Percentiles rank a stretch among this genome's conserved stretches.
Evolutionary conservation across 306 rosid species (phyloP).

Genomic region (Prunus armeniaca): DNA sequence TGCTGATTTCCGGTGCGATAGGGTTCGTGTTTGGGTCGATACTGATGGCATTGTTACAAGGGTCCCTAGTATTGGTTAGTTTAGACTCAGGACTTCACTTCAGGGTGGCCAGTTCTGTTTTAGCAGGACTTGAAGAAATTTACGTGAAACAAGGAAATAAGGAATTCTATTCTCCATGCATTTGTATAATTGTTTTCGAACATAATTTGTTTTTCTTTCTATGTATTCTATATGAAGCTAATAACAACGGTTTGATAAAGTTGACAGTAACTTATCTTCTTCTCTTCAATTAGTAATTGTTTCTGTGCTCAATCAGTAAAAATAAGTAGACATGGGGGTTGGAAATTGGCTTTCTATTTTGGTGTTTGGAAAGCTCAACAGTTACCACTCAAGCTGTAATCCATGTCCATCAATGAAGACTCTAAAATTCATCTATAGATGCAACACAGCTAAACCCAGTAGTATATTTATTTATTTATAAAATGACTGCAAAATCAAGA

Average conservation of each 20-base stretch:
- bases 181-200: background rate
- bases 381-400: too few species aligned
- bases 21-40: constrained; percentile 52
- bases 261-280: background rate
- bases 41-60: constrained; percentile 22
- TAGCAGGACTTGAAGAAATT: background rate
- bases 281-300: background rate
- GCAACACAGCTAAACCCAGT: too few species aligned
- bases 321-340: background rate
- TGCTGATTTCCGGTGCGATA: constrained; percentile 35
- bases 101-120: background rate
- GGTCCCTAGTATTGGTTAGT: constrained; percentile 42
- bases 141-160: background rate
- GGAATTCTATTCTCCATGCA: background rate
- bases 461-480: too few species aligned
- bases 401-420: too few species aligned
- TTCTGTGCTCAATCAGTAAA: background rate
- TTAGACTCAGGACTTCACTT: background rate
- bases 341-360: background rate
- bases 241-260: background rate
- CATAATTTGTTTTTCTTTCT: background rate
- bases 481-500: too few species aligned
- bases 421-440: too few species aligned
- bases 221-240: background rate
- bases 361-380: too few species aligned